Evolutionary conservation across 352 stramenopile genomes (phyloP), one percentile per base, ranked within the genome.

Genomic region (Globisporangium canariense): DNA sequence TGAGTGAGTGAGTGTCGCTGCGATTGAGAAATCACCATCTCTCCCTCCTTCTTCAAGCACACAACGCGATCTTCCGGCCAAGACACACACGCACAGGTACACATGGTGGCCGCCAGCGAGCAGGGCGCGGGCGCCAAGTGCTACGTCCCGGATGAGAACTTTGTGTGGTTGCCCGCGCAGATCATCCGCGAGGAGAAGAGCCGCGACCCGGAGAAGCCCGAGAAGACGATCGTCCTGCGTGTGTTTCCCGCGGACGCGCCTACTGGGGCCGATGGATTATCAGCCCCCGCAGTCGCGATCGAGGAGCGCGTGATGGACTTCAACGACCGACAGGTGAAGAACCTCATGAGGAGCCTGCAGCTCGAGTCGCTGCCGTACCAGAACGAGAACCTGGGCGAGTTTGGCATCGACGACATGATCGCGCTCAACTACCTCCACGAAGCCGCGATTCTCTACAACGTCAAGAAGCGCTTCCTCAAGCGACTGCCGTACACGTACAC

Each of bases 401-500:
- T 74, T 2, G 85, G 84, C 56, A 89, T 88, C 25, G 86, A 94
- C n/a, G 86, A 95, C 65, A 94, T 97, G 89, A 92, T 88, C 54
- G 67, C 78, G 36, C 78, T 96, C 65, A 91, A 93, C 67, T 91
- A 97, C 64, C 70, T 98, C 13, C 91, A 98, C 66, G 90, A 97
- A 66, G 76, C 91, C 3, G 88, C 89, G 38, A 96, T 98, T 58
- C 69, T 98, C 45, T 97, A 96, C 77, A 98, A 97, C 72, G 74
- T 98, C 62, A 89, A 94, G 69, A 77, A 67, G 61, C 81, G 91
- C 25, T 97, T 96, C 58, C 73, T 96, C 32, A 68, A 84, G 43
- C 72, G 91, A 45, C 74, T 96, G 59, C 96, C 96, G 0, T 99
- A 99, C 77, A 99, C 96, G 25, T 97, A 97, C 69, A 98, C 97